Evolutionary conservation across 495 filamentous ascomycete species (phyloP).

Genomic region (Saxophila tyrrhenica): DNA sequence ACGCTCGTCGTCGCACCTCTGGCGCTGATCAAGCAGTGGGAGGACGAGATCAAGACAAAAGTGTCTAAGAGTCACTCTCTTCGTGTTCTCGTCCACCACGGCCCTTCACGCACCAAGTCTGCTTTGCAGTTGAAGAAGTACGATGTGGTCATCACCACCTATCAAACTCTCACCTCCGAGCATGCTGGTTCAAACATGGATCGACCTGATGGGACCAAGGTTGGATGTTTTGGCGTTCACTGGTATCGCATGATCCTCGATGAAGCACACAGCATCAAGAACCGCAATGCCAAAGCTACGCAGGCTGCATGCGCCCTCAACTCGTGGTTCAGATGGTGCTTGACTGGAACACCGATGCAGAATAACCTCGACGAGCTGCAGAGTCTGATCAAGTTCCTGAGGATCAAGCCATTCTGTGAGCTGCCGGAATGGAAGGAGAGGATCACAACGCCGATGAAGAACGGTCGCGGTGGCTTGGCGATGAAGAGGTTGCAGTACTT

Average conservation of each 20-base stretch:
- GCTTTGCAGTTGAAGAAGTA: slow-evolving; percentile 63
- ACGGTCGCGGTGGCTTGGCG: slow-evolving; percentile 75
- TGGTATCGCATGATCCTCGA: slow-evolving; percentile 96
- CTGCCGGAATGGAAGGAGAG: slow-evolving; percentile 74
- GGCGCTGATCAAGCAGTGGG: slow-evolving; percentile 95
- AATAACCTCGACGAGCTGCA: slow-evolving; percentile 98
- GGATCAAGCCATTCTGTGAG: slow-evolving; percentile 83
- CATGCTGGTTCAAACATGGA: slow-evolving; percentile 52
- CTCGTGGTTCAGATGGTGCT: slow-evolving; percentile 83
- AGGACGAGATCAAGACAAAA: slow-evolving; percentile 75
- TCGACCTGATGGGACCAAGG: slow-evolving; percentile 40
- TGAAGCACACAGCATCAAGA: slow-evolving; percentile 97
- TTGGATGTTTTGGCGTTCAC: slow-evolving; percentile 78
- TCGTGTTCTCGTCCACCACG: slow-evolving; percentile 81
- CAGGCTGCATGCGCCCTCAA: slow-evolving; percentile 73
- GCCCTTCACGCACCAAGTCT: slow-evolving; percentile 68
- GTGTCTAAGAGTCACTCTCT: slow-evolving; percentile 55
- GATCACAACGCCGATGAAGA: slow-evolving; percentile 75
- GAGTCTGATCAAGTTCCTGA: slow-evolving; percentile 79
- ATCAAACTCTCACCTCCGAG: slow-evolving; percentile 87
- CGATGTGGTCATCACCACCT: slow-evolving; percentile 96
- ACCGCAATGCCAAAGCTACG: slow-evolving; percentile 87
- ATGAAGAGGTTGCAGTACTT: slow-evolving; percentile 73
- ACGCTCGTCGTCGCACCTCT: slow-evolving; percentile 92
- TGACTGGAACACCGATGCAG: slow-evolving; percentile 93